phyloP scores from a whole-genome alignment of 805 yeast species.

The Yamadazyma philogaea region DNA sequence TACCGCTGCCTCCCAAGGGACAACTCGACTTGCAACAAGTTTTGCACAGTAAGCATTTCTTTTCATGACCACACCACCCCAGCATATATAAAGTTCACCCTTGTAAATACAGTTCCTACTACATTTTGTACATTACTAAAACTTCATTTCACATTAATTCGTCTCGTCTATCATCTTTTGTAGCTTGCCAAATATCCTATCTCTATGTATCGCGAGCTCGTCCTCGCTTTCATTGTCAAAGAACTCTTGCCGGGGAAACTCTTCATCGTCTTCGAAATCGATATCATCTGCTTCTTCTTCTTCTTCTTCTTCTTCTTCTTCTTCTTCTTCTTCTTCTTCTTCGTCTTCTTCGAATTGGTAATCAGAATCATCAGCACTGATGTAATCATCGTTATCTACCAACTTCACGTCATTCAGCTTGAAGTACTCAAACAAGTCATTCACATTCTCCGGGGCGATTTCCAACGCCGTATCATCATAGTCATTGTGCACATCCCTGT shows the following conservation, averaged over 20 bases:
- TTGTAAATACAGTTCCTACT: background rate
- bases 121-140: too few relatives aligned
- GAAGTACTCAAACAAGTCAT: slow-evolving; percentile 12
- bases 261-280: slow-evolving; percentile 28
- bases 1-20: slow-evolving; percentile 30
- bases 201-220: slow-evolving; percentile 61
- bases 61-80: slow-evolving; percentile 22
- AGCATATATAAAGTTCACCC: background rate
- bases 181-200: slow-evolving; percentile 54
- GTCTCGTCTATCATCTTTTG: slow-evolving; percentile 52
- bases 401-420: slow-evolving; percentile 7
- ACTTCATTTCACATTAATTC: slow-evolving; percentile 1
- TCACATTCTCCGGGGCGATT: slow-evolving; percentile 26
- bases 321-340: too few relatives aligned
- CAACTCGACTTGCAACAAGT: slow-evolving; percentile 31
- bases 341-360: slow-evolving; percentile 13
- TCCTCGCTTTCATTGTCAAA: slow-evolving; percentile 57
- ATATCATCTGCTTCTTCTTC: slow-evolving; percentile 27
- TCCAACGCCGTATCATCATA: slow-evolving; percentile 17
- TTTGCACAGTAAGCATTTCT: slow-evolving; percentile 32
- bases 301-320: slow-evolving; percentile 7
- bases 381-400: slow-evolving; percentile 8
- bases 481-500: slow-evolving; percentile 16
- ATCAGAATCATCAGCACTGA: slow-evolving; percentile 14
- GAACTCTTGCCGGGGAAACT: slow-evolving; percentile 47